Evolutionary conservation across 164 flowering plant genomes (phyloP).

Genomic region (Paratinospora sagittata): DNA sequence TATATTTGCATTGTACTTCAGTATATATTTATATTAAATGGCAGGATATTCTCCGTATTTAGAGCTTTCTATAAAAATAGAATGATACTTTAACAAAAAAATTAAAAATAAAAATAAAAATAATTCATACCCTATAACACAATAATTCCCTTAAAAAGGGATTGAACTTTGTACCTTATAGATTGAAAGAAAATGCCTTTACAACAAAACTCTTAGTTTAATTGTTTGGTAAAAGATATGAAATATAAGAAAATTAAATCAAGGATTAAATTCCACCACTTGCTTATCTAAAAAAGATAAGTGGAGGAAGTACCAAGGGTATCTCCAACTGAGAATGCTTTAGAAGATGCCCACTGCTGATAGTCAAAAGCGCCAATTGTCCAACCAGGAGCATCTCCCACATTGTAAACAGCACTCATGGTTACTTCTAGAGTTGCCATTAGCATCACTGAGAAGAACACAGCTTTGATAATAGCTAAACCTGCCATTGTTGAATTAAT

Average conservation of each 20-base stretch:
- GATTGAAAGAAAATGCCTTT: too few relatives aligned
- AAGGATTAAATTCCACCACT: too few relatives aligned
- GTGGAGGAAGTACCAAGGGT: constrained; percentile 28
- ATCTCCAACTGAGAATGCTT: constrained; percentile 50
- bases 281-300: background rate
- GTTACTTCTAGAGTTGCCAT: background rate
- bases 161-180: too few relatives aligned
- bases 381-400: constrained; percentile 70
- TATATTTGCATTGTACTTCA: too few relatives aligned
- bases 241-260: too few relatives aligned
- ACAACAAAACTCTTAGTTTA: too few relatives aligned
- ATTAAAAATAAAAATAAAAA: background rate
- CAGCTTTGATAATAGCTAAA: background rate
- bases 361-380: constrained; percentile 43
- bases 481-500: background rate
- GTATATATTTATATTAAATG: too few relatives aligned
- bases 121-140: too few relatives aligned
- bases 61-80: too few relatives aligned
- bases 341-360: constrained; percentile 45
- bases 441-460: background rate
- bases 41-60: too few relatives aligned
- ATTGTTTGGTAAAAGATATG: too few relatives aligned
- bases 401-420: constrained; percentile 31
- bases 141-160: too few relatives aligned
- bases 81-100: background rate